Conservation (phyloP, 371 early-diverging fungal genomes). For the Lichtheimia ornata region DNA sequence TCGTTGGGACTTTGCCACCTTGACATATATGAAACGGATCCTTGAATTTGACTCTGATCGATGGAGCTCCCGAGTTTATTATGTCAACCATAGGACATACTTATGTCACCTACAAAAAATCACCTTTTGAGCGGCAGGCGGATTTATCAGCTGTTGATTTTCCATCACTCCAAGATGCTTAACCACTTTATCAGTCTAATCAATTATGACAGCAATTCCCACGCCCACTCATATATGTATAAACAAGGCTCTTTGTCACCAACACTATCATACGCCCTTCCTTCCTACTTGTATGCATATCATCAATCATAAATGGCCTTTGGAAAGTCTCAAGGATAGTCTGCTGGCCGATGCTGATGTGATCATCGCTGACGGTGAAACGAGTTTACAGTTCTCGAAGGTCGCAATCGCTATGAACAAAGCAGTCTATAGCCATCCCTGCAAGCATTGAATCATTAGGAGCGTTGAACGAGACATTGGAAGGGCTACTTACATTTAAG, state of each 20-base stretch:
- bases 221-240: too few species aligned
- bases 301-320: too few species aligned
- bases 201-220: too few species aligned
- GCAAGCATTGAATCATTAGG: background rate
- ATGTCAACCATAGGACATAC: background rate
- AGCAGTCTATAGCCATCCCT: background rate
- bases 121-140: too few species aligned
- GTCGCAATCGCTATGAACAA: constrained; percentile 1
- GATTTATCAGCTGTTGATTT: too few species aligned
- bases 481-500: background rate
- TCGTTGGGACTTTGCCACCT: background rate
- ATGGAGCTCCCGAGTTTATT: background rate
- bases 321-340: too few species aligned
- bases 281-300: too few species aligned
- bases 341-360: constrained; percentile 2
- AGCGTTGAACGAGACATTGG: background rate
- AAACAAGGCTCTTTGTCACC: background rate
- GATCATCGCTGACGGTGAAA: constrained; percentile 6
- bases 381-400: background rate
- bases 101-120: too few species aligned
- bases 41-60: background rate
- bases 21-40: background rate
- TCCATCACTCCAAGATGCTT: too few species aligned
- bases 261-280: background rate
- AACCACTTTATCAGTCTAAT: too few species aligned